These are phyloP conservation scores for Phyllosticta citrichinensis DNA, from an alignment of 2,329 filamentous ascomycete species.

Conservation along the genomic window DNA sequence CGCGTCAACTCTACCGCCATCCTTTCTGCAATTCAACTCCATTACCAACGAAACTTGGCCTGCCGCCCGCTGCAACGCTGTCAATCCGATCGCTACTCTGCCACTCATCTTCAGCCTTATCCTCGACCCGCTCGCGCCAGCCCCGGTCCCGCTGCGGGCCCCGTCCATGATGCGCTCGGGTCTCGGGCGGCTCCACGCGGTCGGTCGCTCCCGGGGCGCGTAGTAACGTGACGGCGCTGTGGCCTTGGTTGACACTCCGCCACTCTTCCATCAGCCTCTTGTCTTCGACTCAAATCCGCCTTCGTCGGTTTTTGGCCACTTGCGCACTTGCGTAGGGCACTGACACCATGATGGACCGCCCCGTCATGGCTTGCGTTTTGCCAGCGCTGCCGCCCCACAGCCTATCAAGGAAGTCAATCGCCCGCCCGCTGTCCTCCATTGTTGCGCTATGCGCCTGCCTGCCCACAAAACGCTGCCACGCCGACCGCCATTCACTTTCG, in stretches of 20 bases:
- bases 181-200: not conserved
- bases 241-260: not conserved
- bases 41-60: not conserved
- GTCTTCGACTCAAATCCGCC: not conserved
- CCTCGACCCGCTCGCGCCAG: not conserved
- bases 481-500: not conserved
- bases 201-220: not conserved
- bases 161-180: not conserved
- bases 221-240: not conserved
- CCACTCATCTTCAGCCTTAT: not conserved
- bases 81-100: not conserved
- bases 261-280: not conserved
- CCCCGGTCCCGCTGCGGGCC: not conserved
- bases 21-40: not conserved
- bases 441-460: not conserved
- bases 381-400: conserved; percentile 10
- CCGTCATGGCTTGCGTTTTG: conserved; percentile 7
- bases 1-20: not conserved
- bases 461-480: not conserved
- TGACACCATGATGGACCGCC: conserved; percentile 8
- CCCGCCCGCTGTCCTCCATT: conserved; percentile 7
- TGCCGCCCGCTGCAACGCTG: not conserved
- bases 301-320: conserved; percentile 6
- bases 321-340: conserved; percentile 4
- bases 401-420: conserved; percentile 14